Conservation (phyloP, 495 filamentous ascomycete species). For the Aspergillus campestris region DNA sequence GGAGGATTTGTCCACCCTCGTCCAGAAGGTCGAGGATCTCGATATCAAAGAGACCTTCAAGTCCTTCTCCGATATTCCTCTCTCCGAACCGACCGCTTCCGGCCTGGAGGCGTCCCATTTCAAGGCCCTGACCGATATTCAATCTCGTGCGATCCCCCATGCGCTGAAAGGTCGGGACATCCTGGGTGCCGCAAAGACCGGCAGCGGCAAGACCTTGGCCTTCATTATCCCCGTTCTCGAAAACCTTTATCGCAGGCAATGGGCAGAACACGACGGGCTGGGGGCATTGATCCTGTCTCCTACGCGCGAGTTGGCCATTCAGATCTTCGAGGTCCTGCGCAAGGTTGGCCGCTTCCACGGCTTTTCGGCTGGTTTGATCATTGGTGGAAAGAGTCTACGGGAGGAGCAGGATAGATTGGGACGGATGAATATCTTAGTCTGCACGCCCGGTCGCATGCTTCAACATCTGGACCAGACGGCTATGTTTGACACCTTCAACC, state of each 20-base stretch:
- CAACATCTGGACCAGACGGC: conserved; percentile 96
- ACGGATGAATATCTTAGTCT: conserved; percentile 96
- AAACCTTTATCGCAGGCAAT: conserved; percentile 84
- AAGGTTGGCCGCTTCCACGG: conserved; percentile 84
- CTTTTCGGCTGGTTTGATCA: conserved; percentile 89
- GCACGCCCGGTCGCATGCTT: conserved; percentile 88
- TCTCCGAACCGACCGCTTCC: conserved; percentile 72
- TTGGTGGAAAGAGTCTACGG: conserved; percentile 84
- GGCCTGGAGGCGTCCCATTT: conserved; percentile 85
- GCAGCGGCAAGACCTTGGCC: conserved; percentile 91
- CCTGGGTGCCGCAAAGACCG: conserved; percentile 93
- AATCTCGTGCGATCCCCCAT: conserved; percentile 73
- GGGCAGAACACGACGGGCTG: conserved; percentile 84
- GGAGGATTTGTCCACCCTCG: conserved; percentile 35
- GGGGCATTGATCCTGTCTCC: conserved; percentile 90
- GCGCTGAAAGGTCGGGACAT: conserved; percentile 84
- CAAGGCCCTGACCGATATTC: conserved; percentile 85
- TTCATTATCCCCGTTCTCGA: conserved; percentile 91
- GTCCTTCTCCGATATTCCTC: conserved; percentile 69
- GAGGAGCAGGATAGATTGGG: conserved; percentile 82
- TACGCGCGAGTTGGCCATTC: conserved; percentile 88
- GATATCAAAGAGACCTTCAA: conserved; percentile 40
- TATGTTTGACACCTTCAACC: conserved; percentile 76
- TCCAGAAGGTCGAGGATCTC: conserved; percentile 41
- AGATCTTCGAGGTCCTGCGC: conserved; percentile 92